These are phyloP conservation scores for Suillus spraguei DNA, from an alignment of 768 basidiomycete genomes.

Conservation along the genomic window DNA sequence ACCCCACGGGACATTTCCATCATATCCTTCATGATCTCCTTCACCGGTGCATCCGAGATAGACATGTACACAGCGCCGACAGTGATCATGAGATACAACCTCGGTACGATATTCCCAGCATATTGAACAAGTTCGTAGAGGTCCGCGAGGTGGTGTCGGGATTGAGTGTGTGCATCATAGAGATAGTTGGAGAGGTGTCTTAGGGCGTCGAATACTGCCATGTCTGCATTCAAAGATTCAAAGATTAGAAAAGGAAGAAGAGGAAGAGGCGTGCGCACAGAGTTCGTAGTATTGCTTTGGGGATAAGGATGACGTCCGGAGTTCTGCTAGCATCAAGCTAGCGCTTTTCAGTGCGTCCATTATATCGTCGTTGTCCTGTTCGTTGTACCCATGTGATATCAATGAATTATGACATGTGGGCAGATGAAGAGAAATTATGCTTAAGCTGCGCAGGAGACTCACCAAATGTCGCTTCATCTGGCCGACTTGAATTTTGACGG, in stretches of 20 bases:
- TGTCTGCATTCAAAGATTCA: constrained; percentile 55
- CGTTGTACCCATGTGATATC: background rate
- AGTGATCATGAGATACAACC: constrained; percentile 98
- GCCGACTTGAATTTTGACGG: constrained; percentile 88
- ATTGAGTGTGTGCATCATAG: constrained; percentile 91
- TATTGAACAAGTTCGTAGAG: constrained; percentile 99
- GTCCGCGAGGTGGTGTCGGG: constrained; percentile 95
- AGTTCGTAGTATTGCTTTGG: constrained; percentile 99
- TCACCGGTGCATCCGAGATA: constrained; percentile 93
- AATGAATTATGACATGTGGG: background rate
- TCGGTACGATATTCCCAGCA: constrained; percentile 93
- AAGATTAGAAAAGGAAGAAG: too few relatives aligned
- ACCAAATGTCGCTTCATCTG: constrained; percentile 96
- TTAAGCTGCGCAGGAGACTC: constrained; percentile 30
- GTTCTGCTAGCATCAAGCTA: constrained; percentile 95
- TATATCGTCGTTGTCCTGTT: constrained; percentile 89
- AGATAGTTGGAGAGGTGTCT: constrained; percentile 95
- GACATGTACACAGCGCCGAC: constrained; percentile 99
- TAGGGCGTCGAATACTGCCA: constrained; percentile 97
- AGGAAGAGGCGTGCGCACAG: constrained; percentile 51
- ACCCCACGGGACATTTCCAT: constrained; percentile 99
- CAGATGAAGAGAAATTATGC: background rate
- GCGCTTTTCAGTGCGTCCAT: constrained; percentile 99
- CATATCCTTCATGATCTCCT: constrained; percentile 99
- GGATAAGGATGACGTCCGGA: constrained; percentile 89